phyloP scores from a whole-genome alignment of 1,139 yeast genomes.

The Pichia sp. region DNA sequence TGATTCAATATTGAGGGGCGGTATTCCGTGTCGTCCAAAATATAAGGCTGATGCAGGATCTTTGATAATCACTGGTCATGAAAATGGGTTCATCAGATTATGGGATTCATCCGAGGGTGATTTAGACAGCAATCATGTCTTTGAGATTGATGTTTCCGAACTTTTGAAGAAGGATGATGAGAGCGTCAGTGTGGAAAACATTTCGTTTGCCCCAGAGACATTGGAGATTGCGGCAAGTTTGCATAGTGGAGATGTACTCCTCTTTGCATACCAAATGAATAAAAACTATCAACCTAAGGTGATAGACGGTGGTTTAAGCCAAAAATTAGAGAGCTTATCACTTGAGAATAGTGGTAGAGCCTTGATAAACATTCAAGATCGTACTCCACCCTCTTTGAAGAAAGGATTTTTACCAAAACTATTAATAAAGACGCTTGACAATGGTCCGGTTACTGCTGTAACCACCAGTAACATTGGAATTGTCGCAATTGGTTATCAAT shows the following conservation, averaged over 20 bases:
- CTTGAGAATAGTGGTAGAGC: constrained; percentile 31
- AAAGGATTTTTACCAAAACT: constrained; percentile 70
- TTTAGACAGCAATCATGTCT: constrained; percentile 51
- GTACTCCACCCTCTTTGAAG: constrained; percentile 37
- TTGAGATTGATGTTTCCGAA: constrained; percentile 46
- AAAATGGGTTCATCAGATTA: constrained; percentile 68
- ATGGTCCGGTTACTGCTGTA: constrained; percentile 53
- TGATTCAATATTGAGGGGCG: constrained; percentile 58
- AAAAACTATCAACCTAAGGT: constrained; percentile 31
- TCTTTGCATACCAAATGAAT: constrained; percentile 61
- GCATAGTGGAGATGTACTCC: constrained; percentile 63
- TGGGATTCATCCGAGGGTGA: constrained; percentile 83
- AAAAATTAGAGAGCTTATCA: constrained; percentile 24
- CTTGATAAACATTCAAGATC: constrained; percentile 29
- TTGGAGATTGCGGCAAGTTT: constrained; percentile 73
- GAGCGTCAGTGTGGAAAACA: constrained; percentile 42
- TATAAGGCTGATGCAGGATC: constrained; percentile 52
- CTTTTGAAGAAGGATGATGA: constrained; percentile 35
- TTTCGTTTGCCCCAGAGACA: constrained; percentile 71
- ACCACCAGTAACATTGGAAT: constrained; percentile 75
- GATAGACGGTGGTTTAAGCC: constrained; percentile 19
- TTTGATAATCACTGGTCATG: constrained; percentile 63
- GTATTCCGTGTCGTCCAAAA: constrained; percentile 60
- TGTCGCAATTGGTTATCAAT: constrained; percentile 72
- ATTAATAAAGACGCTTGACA: constrained; percentile 38